Evolutionary conservation across 2,329 filamentous ascomycete genomes (phyloP), one percentile per base, ranked within the genome.

Genomic region (Sporothrix variecibatus): DNA sequence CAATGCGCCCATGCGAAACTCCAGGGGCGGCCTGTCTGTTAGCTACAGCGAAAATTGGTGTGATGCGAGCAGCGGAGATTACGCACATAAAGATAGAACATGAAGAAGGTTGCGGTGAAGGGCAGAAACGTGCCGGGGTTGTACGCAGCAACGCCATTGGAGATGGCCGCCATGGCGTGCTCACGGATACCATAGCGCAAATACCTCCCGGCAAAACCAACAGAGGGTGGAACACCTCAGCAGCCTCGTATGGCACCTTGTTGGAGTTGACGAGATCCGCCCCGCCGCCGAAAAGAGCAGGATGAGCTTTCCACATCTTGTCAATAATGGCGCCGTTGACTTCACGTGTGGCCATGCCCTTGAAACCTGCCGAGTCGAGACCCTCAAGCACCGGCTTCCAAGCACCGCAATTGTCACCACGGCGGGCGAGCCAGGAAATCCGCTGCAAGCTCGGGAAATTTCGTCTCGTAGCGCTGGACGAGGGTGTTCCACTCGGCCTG

Each of bases 161-260:
- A 85, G 31, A 89, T 86, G 40, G 85, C 81, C 1, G 84, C 85
- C 89, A 91, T 91, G 72, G 88, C 88, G 78, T 90, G 88, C 77
- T 90, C 88, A 6, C 89, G 86, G 72, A 91, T 86, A 53, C 88
- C 89, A 78, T 85, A 90, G 79, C 88, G 88, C 76, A 90, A 86
- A 77, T 89, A 90, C 0, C 88, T 84, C 2, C 88, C 88, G 0
- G 82, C 77, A 76, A 86, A 87, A 60, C 51, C 26, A 46, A 60
- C 51, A 9, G 60, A 56, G 51, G 51, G 51, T 56, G 51, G n/a
- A 56, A 56, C 51, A 60, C 56, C 12, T 60, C 26, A 9, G 28
- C 15, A 80, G 74, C 20, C n/a, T 88, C 85, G 78, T 88, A 88
- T 72, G 87, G 86, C 4, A 85, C 81, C 75, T 86, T 86, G 56